Base-by-base conservation (phyloP, 805 yeast genomes). In the Suhomyces vadensis region DNA sequence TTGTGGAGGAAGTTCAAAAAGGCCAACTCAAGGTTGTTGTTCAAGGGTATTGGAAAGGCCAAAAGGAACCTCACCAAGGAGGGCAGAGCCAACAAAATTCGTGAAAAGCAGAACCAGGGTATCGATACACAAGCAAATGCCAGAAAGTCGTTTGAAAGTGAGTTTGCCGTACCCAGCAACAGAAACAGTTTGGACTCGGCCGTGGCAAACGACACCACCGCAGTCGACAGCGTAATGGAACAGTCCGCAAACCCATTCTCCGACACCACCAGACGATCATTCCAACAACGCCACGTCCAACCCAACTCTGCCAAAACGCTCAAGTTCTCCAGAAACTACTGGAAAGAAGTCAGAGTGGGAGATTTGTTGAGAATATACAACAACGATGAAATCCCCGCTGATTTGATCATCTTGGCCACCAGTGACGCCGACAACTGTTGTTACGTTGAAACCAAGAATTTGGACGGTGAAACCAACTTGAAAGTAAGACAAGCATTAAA, bases 381-480 rank as follows among this genome's bases (percentile, higher is more conserved):
- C 50, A 83, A 87, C 61, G 88, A 85, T 49, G 87, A 83, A 56
- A 75, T 86, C 13, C 95, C 95, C 1, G 92, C 90, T 26, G 95
- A 86, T 63, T 65, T 86, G 37, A 68, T 83, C 14, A 73, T 86
- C 16, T 63, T 86, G 19, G 74, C 89, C 8, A 79, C 91, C 0
- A 81, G 87, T 27, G 88, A 82, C 54, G 74, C 75, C 5, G 94
- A 87, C 50, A 82, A 81, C 44, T 81, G 82, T 42, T 82, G 84
- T 60, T 81, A 70, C 55, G 80, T 85, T 24, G 95, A 83, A 53
- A 83, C 89, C 1, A 80, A 82, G 52, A 83, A 82, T 54, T 65
- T 83, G 44, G 89, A 83, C 55, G 89, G 89, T 50, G 95, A 86
- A 62, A 83, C 92, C 3, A 86, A 83, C 57, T 72, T 86, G 60